Evolutionary conservation across 352 stramenopile species (phyloP).

Genomic region (Globisporangium megalacanthum): DNA sequence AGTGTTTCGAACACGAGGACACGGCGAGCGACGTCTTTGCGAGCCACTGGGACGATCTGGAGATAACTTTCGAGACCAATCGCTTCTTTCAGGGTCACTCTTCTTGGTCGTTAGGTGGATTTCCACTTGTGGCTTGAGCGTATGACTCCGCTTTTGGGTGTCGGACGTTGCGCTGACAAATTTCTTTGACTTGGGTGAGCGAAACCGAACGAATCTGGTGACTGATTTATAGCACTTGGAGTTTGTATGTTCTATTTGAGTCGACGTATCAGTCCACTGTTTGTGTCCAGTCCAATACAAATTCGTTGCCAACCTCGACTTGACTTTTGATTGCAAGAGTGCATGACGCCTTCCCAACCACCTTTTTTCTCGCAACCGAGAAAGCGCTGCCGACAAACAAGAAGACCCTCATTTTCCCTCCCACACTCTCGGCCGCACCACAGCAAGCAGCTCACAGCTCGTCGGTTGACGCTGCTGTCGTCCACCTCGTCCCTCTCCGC

Average conservation of each 20-base stretch:
- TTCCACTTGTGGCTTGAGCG: background rate
- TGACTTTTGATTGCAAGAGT: background rate
- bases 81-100: background rate
- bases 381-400: background rate
- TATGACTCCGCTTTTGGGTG: too few relatives aligned
- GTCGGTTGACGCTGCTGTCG: background rate
- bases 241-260: background rate
- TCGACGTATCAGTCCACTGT: background rate
- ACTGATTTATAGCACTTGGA: background rate
- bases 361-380: background rate
- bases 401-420: background rate
- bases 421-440: background rate
- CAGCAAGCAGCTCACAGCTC: background rate
- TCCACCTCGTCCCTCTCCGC: background rate
- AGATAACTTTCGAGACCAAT: background rate
- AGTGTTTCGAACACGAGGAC: background rate
- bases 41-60: background rate
- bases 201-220: background rate
- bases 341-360: background rate
- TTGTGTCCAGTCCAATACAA: background rate
- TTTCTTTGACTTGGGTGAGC: background rate
- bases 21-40: conserved; percentile 10
- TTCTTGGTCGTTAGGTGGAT: background rate
- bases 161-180: background rate
- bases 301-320: background rate